These are phyloP conservation scores for Ophiocordyceps camponoti-leonardi DNA, from an alignment of 2,329 filamentous ascomycete species.

Conservation along the genomic window DNA sequence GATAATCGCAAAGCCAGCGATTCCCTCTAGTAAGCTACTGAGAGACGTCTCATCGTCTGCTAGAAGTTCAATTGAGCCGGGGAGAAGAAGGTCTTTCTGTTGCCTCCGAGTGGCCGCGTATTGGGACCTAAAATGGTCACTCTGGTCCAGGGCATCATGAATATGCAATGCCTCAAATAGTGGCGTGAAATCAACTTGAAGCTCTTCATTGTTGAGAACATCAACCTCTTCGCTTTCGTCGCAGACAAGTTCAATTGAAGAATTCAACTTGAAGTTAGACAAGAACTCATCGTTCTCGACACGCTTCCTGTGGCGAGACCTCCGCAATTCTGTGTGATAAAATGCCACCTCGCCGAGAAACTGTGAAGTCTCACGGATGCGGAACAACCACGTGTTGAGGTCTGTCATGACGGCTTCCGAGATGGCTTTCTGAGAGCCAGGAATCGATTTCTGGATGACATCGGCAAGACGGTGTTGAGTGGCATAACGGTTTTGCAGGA, in stretches of 20 bases:
- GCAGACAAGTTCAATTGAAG: constrained; percentile 84
- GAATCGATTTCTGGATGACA: constrained; percentile 90
- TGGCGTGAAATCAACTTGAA: constrained; percentile 87
- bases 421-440: constrained; percentile 79
- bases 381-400: constrained; percentile 89
- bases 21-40: constrained; percentile 83
- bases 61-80: constrained; percentile 55
- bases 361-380: constrained; percentile 88
- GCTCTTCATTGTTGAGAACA: constrained; percentile 83
- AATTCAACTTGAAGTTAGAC: constrained; percentile 78
- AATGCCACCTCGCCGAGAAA: constrained; percentile 93
- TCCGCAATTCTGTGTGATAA: constrained; percentile 81
- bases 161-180: constrained; percentile 93
- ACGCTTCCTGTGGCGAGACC: constrained; percentile 67
- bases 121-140: constrained; percentile 75
- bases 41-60: constrained; percentile 72
- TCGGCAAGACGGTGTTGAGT: constrained; percentile 91
- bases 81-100: constrained; percentile 82
- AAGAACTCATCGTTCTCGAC: constrained; percentile 61
- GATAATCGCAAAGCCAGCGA: constrained; percentile 91
- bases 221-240: constrained; percentile 95
- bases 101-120: constrained; percentile 82
- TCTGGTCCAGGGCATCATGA: constrained; percentile 83
- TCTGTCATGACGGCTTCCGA: constrained; percentile 95
- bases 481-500: constrained; percentile 64